A percentile compares a stretch with the other conserved stretches of the same genome.
These are phyloP conservation scores for Trichophyton rubrum DNA, from an alignment of 2,329 filamentous ascomycete species.

Conservation along the genomic window DNA sequence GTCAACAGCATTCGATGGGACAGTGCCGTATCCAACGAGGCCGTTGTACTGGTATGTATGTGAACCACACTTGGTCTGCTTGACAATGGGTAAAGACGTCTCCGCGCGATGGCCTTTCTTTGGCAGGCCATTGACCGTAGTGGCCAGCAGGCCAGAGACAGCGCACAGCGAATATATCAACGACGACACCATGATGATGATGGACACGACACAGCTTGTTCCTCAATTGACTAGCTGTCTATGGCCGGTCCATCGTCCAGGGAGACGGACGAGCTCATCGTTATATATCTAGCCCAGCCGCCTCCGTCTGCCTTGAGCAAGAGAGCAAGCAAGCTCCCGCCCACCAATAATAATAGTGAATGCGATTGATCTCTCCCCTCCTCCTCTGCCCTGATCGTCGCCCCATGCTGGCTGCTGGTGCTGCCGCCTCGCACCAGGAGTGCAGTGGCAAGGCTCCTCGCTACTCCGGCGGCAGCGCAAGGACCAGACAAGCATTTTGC, in stretches of 20 bases:
- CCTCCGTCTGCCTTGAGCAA: background rate
- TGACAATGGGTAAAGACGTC: slow-evolving; percentile 23
- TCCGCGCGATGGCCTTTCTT: background rate
- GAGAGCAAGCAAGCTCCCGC: background rate
- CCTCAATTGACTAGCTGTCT: too few relatives aligned
- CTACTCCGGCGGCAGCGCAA: background rate
- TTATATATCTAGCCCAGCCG: background rate
- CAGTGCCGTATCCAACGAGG: slow-evolving; percentile 54
- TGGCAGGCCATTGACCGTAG: slow-evolving; percentile 11
- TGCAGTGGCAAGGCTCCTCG: background rate
- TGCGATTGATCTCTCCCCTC: background rate
- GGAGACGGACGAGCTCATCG: background rate
- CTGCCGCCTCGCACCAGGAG: background rate
- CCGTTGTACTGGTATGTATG: slow-evolving; percentile 53
- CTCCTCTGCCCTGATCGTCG: background rate
- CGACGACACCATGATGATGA: slow-evolving; percentile 18
- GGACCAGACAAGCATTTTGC: background rate
- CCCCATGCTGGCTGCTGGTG: background rate
- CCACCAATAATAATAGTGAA: background rate
- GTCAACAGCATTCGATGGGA: slow-evolving; percentile 48
- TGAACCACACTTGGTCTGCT: slow-evolving; percentile 46
- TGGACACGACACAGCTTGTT: background rate
- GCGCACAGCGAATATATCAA: slow-evolving; percentile 3
- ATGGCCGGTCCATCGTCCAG: too few relatives aligned
- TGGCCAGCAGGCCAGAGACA: slow-evolving; percentile 8